Conservation (phyloP, 2,329 filamentous ascomycete species). For the Pseudogymnoascus sp. region DNA sequence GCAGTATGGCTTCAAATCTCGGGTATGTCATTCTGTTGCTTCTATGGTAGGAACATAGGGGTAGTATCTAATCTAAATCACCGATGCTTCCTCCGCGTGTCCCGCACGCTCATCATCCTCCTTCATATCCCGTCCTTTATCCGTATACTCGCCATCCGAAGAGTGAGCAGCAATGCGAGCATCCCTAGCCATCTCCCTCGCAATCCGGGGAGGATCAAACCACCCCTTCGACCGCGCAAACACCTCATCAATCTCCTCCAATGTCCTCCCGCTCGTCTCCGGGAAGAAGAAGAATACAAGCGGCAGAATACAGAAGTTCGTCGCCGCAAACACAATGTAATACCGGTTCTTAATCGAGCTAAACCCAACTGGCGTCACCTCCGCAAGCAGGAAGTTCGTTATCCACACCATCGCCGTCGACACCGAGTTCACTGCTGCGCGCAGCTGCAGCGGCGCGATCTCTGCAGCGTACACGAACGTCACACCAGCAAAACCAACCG, state of each 20-base stretch:
- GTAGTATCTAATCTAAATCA: not conserved
- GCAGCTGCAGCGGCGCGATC: constrained; percentile 11
- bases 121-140: not conserved
- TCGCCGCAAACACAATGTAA: constrained; percentile 25
- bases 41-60: too few species aligned
- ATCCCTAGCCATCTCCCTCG: not conserved
- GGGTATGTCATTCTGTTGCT: not conserved
- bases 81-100: not conserved
- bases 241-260: constrained; percentile 49
- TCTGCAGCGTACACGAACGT: constrained; percentile 13
- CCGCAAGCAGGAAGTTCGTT: not conserved
- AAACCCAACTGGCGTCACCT: constrained; percentile 25
- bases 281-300: constrained; percentile 57
- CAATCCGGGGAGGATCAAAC: not conserved
- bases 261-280: constrained; percentile 51
- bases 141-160: not conserved
- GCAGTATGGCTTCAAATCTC: not conserved
- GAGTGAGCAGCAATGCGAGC: not conserved
- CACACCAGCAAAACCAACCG: constrained; percentile 20
- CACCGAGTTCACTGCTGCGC: constrained; percentile 39
- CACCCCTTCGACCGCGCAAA: constrained; percentile 29
- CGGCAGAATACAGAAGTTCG: constrained; percentile 24
- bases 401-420: constrained; percentile 25
- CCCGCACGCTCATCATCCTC: not conserved
- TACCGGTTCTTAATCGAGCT: constrained; percentile 25